These are phyloP conservation scores for Meripilus lineatus DNA, from an alignment of 1,284 basidiomycete genomes.

Conservation along the genomic window DNA sequence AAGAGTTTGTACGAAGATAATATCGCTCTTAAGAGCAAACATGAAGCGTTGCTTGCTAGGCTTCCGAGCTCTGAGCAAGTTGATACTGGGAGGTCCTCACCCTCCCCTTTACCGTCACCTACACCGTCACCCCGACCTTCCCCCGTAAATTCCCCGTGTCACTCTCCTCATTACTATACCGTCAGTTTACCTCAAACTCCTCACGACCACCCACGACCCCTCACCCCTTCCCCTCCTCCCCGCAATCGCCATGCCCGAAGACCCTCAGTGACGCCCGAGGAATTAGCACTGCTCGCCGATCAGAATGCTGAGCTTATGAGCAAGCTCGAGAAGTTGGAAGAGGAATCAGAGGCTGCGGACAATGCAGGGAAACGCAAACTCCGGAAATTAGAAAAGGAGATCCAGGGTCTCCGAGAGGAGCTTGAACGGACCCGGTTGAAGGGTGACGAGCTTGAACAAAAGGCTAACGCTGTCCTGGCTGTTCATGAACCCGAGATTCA, in stretches of 20 bases:
- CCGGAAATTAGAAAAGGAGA: slow-evolving; percentile 72
- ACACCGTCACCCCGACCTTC: slow-evolving; percentile 16
- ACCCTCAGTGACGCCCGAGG: slow-evolving; percentile 62
- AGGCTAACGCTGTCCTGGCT: slow-evolving; percentile 39
- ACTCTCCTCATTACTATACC: slow-evolving; percentile 26
- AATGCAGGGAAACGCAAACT: slow-evolving; percentile 63
- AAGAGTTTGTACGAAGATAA: slow-evolving; percentile 70
- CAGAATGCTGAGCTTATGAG: slow-evolving; percentile 77
- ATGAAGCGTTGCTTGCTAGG: slow-evolving; percentile 60
- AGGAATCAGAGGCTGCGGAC: slow-evolving; percentile 63
- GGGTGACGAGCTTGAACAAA: slow-evolving; percentile 67
- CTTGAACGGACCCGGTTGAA: slow-evolving; percentile 65
- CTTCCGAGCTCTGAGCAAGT: slow-evolving; percentile 38
- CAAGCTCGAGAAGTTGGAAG: slow-evolving; percentile 70
- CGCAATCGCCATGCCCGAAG: slow-evolving; percentile 41
- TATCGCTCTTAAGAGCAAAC: slow-evolving; percentile 59
- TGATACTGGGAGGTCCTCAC: slow-evolving; percentile 16
- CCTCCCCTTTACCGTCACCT: slow-evolving; percentile 20
- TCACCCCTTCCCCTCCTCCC: slow-evolving; percentile 20
- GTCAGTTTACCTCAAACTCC: slow-evolving; percentile 31
- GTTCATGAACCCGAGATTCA: slow-evolving; percentile 29
- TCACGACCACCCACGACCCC: slow-evolving; percentile 17
- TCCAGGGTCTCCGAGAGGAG: slow-evolving; percentile 62
- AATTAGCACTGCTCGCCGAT: slow-evolving; percentile 66
- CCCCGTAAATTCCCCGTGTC: slow-evolving; percentile 3